Evolutionary conservation across 345 rosid species (phyloP), one percentile per base, ranked within the genome.

Genomic region (Populus ilicifolia): DNA sequence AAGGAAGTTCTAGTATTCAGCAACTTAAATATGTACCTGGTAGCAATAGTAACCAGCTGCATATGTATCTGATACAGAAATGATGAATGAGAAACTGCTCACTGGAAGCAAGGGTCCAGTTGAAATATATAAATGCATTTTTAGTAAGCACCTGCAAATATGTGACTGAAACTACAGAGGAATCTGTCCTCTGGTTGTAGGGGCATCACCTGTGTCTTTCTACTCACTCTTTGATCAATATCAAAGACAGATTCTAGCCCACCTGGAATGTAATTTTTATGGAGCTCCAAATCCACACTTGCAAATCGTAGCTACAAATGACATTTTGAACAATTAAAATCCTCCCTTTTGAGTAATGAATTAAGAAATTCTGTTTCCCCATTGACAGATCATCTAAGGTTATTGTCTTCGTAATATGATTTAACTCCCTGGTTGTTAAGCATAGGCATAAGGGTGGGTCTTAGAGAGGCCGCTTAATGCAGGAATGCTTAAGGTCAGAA

Each of bases 41-140:
- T 94, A 94, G 79, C 98, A 90, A 82, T 95, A 95, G 81, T 95
- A 95, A 75, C 99, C 98, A 77, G 98, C 96, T 73, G 98, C 96
- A 80, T 92, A 94, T 78, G 93, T 94, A 66, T 96, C 97, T 92
- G 78, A 35, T 46, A 76, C 68, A 80, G 77, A 76, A 79, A 41
- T 7, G 43, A 39, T 39, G 43, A 59, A 9, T 39, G 43, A 39
- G 43, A 6, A 39, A 7, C 43, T 39, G 43, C 0, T 39, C 10
- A 39, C 8, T 39, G 43, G 43, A 39, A 39, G 43, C 43, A 39
- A 39, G 9, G 10, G 10, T 39, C 43, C 25, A 65, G 44, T 6
- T 25, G 27, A 11, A 70, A 23, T 7, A 39, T 39, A 39, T 3
- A 33, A 8, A 7, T 39, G 43, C 0, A 39, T 39, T 39, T 39